Percentiles rank a stretch among this genome's conserved stretches.
Evolutionary conservation across 1,139 yeast species (phyloP).

Genomic region (Yamadazyma triangularis): DNA sequence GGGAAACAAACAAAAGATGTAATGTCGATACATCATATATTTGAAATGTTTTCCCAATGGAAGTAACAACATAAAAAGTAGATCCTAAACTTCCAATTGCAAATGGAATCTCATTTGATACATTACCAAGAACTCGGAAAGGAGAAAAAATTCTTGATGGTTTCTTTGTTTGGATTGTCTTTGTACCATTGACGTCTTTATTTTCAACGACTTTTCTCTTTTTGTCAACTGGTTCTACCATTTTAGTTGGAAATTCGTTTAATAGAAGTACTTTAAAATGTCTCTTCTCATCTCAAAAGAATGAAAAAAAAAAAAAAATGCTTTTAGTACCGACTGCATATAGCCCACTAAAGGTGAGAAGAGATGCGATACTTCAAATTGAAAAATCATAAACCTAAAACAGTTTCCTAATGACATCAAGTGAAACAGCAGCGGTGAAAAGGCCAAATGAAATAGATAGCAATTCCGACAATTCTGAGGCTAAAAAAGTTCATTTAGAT

Average conservation of each 20-base stretch:
- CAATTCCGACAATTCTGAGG: conserved; percentile 14
- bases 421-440: no score
- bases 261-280: no score
- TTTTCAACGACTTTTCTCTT: conserved; percentile 21
- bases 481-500: conserved; percentile 20
- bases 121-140: conserved; percentile 56
- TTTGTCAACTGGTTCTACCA: conserved; percentile 31
- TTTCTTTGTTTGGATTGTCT: conserved; percentile 7
- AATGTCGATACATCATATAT: conserved; percentile 89
- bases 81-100: conserved; percentile 87
- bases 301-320: no score
- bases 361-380: no score
- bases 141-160: conserved; percentile 41
- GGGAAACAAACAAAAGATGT: conserved; percentile 83
- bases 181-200: background rate
- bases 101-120: conserved; percentile 75
- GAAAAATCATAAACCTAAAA: no score
- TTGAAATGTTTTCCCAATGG: conserved; percentile 87
- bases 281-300: no score
- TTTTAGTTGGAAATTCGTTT: no score
- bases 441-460: no score
- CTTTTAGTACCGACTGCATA: no score
- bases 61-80: conserved; percentile 81
- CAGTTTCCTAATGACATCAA: no score
- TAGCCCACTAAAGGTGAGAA: no score